phyloP scores from a whole-genome alignment of 1,284 basidiomycete genomes.

The Rhodotorula sp. region DNA sequence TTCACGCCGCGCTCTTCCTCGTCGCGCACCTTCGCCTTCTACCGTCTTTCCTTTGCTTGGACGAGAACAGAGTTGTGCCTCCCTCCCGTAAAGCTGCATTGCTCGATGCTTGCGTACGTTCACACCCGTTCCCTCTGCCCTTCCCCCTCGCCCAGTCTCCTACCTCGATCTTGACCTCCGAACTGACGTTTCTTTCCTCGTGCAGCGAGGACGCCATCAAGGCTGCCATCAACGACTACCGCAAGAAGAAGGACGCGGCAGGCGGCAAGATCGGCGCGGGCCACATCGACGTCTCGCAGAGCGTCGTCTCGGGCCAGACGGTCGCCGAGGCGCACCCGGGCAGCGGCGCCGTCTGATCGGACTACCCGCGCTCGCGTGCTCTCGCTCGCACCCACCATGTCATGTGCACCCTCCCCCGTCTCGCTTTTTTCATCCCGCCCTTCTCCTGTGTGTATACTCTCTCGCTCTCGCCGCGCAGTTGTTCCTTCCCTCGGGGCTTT shows the following conservation, averaged over 20 bases:
- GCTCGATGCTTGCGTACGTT: conserved; percentile 35
- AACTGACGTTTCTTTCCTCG: conserved; percentile 58
- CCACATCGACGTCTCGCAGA: conserved; percentile 76
- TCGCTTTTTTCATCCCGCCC: no score
- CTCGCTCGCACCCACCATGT: no score
- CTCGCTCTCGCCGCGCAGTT: no score
- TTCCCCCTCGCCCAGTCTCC: not conserved
- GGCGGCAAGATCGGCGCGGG: conserved; percentile 52
- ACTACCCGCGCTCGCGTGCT: not conserved
- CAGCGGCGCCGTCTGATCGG: conserved; percentile 7
- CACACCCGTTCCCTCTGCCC: not conserved
- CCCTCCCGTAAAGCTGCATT: conserved; percentile 85
- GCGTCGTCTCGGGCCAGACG: conserved; percentile 65
- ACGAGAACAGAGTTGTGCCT: conserved; percentile 69
- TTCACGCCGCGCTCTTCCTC: not conserved
- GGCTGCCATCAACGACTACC: conserved; percentile 68
- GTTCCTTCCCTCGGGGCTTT: not conserved
- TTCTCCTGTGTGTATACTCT: no score
- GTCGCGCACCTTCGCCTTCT: not conserved
- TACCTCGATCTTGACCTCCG: not conserved
- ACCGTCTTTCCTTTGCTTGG: not conserved
- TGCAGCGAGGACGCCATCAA: conserved; percentile 84
- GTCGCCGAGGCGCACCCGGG: conserved; percentile 65
- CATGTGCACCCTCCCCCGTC: no score
- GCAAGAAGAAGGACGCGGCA: conserved; percentile 44